These are phyloP conservation scores for Schoenoplectus tabernaemontani DNA, from an alignment of 202 grass and related monocot species.

Conservation along the genomic window DNA sequence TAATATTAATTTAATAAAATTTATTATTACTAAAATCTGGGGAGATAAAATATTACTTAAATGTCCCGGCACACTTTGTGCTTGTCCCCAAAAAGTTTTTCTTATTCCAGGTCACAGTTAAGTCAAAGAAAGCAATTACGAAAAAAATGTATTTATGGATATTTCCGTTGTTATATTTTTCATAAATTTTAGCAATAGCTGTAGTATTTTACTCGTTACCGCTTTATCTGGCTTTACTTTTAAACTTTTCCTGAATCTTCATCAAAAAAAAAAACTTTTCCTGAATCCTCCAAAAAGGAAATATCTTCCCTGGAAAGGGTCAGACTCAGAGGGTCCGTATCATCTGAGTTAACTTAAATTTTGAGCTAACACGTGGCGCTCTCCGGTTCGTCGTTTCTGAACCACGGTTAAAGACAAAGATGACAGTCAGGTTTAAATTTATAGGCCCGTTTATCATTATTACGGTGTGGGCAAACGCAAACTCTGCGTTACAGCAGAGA, in stretches of 20 bases:
- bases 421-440: too few species aligned
- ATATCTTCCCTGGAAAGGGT: background rate
- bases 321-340: too few species aligned
- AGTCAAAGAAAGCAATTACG: background rate
- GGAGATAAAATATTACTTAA: background rate
- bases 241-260: background rate
- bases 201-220: background rate
- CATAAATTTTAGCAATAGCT: background rate
- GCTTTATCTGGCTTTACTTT: conserved; percentile 4
- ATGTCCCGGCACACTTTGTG: background rate
- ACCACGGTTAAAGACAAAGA: too few species aligned
- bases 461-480: too few species aligned
- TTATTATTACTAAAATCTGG: too few species aligned
- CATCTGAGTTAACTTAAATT: too few species aligned
- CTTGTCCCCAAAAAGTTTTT: background rate
- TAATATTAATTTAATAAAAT: too few species aligned
- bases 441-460: too few species aligned
- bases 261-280: background rate
- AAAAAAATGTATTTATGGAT: background rate
- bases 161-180: background rate
- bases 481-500: too few species aligned
- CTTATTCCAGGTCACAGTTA: background rate
- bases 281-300: background rate
- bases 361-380: too few species aligned
- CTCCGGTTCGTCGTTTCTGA: too few species aligned